A percentile compares a stretch with the other conserved stretches of the same genome.
Conservation (phyloP, 768 basidiomycete genomes). For the Austroboletus festivus region DNA sequence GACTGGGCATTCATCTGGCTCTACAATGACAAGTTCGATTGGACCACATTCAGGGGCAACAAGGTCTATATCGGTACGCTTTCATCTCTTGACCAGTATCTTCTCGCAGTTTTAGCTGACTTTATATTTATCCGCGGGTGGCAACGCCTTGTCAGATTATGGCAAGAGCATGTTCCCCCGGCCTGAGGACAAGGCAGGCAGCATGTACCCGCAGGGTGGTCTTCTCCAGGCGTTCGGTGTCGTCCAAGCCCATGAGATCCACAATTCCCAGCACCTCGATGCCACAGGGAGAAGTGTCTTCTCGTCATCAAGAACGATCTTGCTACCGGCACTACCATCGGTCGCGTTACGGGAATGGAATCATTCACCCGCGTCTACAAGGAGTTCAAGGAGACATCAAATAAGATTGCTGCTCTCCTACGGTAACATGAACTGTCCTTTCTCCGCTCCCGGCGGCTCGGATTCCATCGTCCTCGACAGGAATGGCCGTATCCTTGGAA, state of each 20-base stretch:
- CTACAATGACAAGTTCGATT: not conserved
- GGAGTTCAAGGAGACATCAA: not conserved
- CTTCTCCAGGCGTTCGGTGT: not conserved
- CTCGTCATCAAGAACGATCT: not conserved
- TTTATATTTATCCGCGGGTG: no score
- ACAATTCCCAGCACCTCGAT: not conserved
- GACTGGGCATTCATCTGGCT: conserved; percentile 1
- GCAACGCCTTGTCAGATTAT: not conserved
- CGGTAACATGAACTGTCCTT: not conserved
- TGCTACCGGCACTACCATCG: not conserved
- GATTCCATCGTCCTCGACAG: not conserved
- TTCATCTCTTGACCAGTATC: not conserved
- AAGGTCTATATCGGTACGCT: not conserved
- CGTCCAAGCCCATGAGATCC: not conserved
- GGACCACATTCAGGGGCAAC: not conserved
- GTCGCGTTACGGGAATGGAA: not conserved
- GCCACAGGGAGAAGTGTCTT: not conserved
- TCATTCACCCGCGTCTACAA: not conserved
- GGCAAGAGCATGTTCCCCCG: not conserved
- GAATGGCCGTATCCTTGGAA: not conserved
- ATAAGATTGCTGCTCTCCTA: not conserved
- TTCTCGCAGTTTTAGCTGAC: not conserved
- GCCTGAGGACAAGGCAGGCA: not conserved
- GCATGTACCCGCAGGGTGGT: not conserved
- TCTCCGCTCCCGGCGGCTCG: not conserved